Conservation (phyloP, 495 filamentous ascomycete genomes). For the Aspergillus cavernicola region DNA sequence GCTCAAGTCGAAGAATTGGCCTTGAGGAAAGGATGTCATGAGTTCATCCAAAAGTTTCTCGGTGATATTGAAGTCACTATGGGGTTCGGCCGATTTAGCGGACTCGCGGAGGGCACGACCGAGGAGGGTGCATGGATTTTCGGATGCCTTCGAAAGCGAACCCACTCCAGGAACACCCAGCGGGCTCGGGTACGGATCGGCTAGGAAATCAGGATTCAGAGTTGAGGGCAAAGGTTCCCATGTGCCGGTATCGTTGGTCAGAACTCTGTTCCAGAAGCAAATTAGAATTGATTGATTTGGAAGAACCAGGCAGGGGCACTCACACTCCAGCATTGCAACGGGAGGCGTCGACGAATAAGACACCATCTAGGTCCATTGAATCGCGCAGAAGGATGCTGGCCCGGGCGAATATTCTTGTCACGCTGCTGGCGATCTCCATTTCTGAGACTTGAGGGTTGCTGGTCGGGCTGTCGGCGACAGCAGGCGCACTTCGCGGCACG, state of each 20-base stretch:
- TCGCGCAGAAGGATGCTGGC: slow-evolving; percentile 36
- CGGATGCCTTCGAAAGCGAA: slow-evolving; percentile 18
- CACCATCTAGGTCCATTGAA: slow-evolving; percentile 43
- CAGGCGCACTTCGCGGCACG: background rate
- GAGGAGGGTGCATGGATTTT: slow-evolving; percentile 7
- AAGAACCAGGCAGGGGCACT: slow-evolving; percentile 3
- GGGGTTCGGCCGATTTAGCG: background rate
- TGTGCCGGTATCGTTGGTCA: slow-evolving; percentile 7
- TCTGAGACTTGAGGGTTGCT: slow-evolving; percentile 4
- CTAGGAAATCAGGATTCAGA: slow-evolving; percentile 13
- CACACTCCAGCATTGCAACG: slow-evolving; percentile 25
- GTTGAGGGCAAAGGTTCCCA: slow-evolving; percentile 28
- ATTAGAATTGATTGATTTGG: background rate
- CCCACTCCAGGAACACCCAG: slow-evolving; percentile 18
- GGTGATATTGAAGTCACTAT: slow-evolving; percentile 1
- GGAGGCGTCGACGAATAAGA: slow-evolving; percentile 36
- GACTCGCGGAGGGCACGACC: background rate
- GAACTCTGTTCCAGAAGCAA: slow-evolving; percentile 7
- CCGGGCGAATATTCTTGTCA: slow-evolving; percentile 30
- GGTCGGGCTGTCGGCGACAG: background rate
- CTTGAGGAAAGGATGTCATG: slow-evolving; percentile 9
- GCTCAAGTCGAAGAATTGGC: slow-evolving; percentile 13
- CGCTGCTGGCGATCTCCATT: slow-evolving; percentile 1
- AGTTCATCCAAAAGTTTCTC: slow-evolving; percentile 7
- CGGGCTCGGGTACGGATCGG: slow-evolving; percentile 20